phyloP scores from a whole-genome alignment of 768 basidiomycete species.

The Termitomyces sp. region DNA sequence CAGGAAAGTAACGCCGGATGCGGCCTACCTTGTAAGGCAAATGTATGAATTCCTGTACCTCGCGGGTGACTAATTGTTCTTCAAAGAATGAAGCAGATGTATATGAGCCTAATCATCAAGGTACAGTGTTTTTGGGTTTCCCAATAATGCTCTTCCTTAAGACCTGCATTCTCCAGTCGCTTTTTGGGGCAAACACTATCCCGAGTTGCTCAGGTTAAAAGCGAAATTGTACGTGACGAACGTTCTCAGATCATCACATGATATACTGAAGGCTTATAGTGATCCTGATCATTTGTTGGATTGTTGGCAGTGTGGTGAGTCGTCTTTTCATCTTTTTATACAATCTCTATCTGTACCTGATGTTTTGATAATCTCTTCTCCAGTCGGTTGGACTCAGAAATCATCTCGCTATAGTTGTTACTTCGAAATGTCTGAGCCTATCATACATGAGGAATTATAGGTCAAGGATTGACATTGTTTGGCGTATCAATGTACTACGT shows the following conservation, averaged over 20 bases:
- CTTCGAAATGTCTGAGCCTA: conserved; percentile 15
- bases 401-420: conserved; percentile 33
- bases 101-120: conserved; percentile 42
- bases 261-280: conserved; percentile 21
- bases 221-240: conserved; percentile 39
- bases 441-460: conserved; percentile 2
- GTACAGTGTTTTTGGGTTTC: conserved; percentile 19
- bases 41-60: not conserved
- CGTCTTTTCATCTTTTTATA: not conserved
- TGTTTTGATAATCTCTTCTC: not conserved
- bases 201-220: conserved; percentile 37
- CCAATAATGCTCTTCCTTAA: not conserved
- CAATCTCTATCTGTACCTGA: not conserved
- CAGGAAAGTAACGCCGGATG: conserved; percentile 39
- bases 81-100: conserved; percentile 47
- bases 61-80: not conserved
- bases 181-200: conserved; percentile 46
- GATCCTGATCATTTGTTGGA: conserved; percentile 46
- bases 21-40: conserved; percentile 39
- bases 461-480: not conserved
- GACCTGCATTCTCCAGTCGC: conserved; percentile 22
- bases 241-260: not conserved
- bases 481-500: not conserved
- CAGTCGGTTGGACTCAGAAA: conserved; percentile 35
- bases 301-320: conserved; percentile 49